Percentiles rank a stretch among this genome's conserved stretches.
phyloP scores from a whole-genome alignment of 179 eudicot genomes.

The Gypsophila paniculata region DNA sequence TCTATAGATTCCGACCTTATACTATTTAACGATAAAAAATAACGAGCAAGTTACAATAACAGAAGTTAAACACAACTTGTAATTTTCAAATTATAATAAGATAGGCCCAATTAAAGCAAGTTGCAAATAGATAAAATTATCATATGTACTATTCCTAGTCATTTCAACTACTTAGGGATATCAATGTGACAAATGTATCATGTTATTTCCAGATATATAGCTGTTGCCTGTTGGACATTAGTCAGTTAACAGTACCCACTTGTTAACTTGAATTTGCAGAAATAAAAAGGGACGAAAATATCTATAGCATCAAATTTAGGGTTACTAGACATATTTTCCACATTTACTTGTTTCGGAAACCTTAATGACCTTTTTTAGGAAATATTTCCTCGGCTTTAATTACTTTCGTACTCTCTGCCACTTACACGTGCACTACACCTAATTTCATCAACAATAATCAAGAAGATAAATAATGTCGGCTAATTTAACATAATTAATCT shows the following conservation, averaged over 20 bases:
- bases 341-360: slow-evolving; percentile 28
- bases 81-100: too few species aligned
- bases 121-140: too few species aligned
- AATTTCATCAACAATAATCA: too few species aligned
- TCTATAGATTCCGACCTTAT: too few species aligned
- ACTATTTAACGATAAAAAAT: too few species aligned
- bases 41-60: too few species aligned
- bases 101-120: too few species aligned
- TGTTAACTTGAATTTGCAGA: neutral
- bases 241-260: slow-evolving; percentile 5
- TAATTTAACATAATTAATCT: too few species aligned
- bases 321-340: slow-evolving; percentile 3
- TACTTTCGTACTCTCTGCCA: slow-evolving; percentile 1
- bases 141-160: neutral
- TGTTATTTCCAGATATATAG: neutral
- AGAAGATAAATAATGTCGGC: too few species aligned
- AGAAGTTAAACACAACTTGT: too few species aligned
- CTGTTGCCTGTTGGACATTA: slow-evolving; percentile 1
- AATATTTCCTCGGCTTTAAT: slow-evolving; percentile 16
- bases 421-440: slow-evolving; percentile 21
- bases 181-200: neutral
- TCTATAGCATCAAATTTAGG: slow-evolving; percentile 12
- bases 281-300: neutral
- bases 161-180: neutral
- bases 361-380: slow-evolving; percentile 25